Evolutionary conservation across 73 alveolate species (phyloP).

Genomic region (Paramecium sonneborni): DNA sequence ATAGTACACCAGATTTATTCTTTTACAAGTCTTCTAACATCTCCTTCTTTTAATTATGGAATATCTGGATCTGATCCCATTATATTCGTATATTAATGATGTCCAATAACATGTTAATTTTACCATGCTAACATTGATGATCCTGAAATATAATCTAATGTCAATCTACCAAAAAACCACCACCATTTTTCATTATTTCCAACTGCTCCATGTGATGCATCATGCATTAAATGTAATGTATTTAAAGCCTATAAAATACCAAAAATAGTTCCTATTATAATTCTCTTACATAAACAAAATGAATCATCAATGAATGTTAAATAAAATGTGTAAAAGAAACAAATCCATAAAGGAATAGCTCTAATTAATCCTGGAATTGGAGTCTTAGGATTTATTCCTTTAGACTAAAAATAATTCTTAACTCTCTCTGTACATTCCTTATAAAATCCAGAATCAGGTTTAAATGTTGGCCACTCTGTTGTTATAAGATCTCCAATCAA

Average conservation of each 20-base stretch:
- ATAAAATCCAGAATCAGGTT: slow-evolving; percentile 43
- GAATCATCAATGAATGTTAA: neutral
- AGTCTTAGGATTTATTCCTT: neutral
- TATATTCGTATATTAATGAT: slow-evolving; percentile 36
- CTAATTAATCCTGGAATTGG: slow-evolving; percentile 42
- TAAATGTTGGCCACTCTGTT: neutral
- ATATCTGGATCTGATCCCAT: slow-evolving; percentile 59
- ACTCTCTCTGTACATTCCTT: neutral
- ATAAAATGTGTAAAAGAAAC: neutral
- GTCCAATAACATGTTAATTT: slow-evolving; percentile 43
- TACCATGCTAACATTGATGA: slow-evolving; percentile 50
- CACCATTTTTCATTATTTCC: slow-evolving; percentile 51
- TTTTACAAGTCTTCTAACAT: slow-evolving; percentile 20
- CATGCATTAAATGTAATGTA: slow-evolving; percentile 55
- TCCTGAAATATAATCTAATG: slow-evolving; percentile 48
- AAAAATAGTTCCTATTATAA: neutral
- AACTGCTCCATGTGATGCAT: slow-evolving; percentile 58
- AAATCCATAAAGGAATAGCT: slow-evolving; percentile 45
- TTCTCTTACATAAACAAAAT: neutral
- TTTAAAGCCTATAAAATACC: slow-evolving; percentile 40
- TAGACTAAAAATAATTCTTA: neutral
- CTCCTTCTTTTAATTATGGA: slow-evolving; percentile 45
- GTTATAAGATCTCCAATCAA: slow-evolving; percentile 17
- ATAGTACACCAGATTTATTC: neutral
- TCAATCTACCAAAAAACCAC: slow-evolving; percentile 56